These are phyloP conservation scores for Anastatica hierochuntica DNA, from an alignment of 345 rosid species.

Conservation along the genomic window DNA sequence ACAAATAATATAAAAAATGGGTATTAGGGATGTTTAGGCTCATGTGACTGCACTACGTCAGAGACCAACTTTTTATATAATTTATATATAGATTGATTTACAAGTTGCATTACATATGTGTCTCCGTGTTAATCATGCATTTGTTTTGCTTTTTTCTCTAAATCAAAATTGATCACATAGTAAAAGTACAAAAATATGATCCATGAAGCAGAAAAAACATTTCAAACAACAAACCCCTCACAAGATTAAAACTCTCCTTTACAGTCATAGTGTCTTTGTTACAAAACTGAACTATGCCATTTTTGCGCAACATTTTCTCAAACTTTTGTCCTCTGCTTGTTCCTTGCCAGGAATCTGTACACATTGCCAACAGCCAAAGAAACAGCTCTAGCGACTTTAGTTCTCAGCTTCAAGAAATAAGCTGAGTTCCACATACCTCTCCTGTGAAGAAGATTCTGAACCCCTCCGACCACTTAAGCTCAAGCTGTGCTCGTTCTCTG, in stretches of 20 bases:
- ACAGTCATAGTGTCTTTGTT: slow-evolving; percentile 24
- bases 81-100: too few relatives aligned
- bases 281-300: slow-evolving; percentile 19
- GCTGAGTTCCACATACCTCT: slow-evolving; percentile 33
- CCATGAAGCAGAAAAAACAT: slow-evolving; percentile 28
- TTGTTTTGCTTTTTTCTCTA: slow-evolving; percentile 13
- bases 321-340: slow-evolving; percentile 4
- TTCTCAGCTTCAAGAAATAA: slow-evolving; percentile 26
- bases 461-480: slow-evolving; percentile 22
- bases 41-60: too few relatives aligned
- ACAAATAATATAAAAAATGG: too few relatives aligned
- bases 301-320: neutral
- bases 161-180: slow-evolving; percentile 25
- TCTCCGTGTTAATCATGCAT: too few relatives aligned
- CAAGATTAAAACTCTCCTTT: slow-evolving; percentile 24
- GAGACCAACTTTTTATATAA: too few relatives aligned
- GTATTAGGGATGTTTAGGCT: too few relatives aligned
- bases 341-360: slow-evolving; percentile 27
- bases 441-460: slow-evolving; percentile 21
- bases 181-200: slow-evolving; percentile 27
- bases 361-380: slow-evolving; percentile 18
- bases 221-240: slow-evolving; percentile 27
- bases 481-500: slow-evolving; percentile 10
- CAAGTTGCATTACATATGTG: too few relatives aligned
- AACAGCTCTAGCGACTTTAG: slow-evolving; percentile 10